phyloP scores from a whole-genome alignment of 805 yeast genomes.

The Ascoidea asiatica region DNA sequence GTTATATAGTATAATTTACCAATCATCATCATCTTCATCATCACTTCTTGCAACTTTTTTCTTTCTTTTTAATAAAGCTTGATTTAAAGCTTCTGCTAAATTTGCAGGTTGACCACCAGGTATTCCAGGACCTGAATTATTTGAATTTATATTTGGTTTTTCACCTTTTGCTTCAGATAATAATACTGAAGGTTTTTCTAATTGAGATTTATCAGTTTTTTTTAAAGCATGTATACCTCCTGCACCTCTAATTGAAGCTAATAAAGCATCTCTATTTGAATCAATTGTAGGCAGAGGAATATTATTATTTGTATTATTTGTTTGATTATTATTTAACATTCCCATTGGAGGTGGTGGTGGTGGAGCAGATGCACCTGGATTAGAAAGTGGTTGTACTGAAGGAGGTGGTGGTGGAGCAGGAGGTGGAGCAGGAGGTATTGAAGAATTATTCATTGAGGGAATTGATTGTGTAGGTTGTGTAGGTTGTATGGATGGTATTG shows the following conservation, averaged over 20 bases:
- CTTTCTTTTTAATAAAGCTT: conserved; percentile 74
- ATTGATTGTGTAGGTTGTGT: conserved; percentile 14
- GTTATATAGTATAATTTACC: conserved; percentile 31
- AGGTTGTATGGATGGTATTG: conserved; percentile 18
- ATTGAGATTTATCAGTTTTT: conserved; percentile 69
- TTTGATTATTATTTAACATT: conserved; percentile 27
- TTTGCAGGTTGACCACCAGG: conserved; percentile 46
- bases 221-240: conserved; percentile 55
- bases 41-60: conserved; percentile 70
- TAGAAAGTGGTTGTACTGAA: conserved; percentile 15
- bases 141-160: conserved; percentile 20
- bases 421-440: conserved; percentile 22
- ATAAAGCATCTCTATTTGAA: conserved; percentile 61
- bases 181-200: conserved; percentile 66
- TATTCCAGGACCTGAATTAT: conserved; percentile 24
- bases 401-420: conserved; percentile 15
- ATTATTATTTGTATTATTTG: conserved; percentile 22
- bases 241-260: conserved; percentile 76
- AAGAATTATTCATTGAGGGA: too few relatives aligned
- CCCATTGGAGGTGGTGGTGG: conserved; percentile 12
- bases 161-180: conserved; percentile 65
- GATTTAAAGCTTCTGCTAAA: conserved; percentile 78
- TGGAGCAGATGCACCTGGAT: conserved; percentile 17
- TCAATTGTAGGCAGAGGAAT: conserved; percentile 36
- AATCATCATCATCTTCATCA: conserved; percentile 74